phyloP scores from a whole-genome alignment of 2,329 filamentous ascomycete genomes.

The Stylonectria norvegica region DNA sequence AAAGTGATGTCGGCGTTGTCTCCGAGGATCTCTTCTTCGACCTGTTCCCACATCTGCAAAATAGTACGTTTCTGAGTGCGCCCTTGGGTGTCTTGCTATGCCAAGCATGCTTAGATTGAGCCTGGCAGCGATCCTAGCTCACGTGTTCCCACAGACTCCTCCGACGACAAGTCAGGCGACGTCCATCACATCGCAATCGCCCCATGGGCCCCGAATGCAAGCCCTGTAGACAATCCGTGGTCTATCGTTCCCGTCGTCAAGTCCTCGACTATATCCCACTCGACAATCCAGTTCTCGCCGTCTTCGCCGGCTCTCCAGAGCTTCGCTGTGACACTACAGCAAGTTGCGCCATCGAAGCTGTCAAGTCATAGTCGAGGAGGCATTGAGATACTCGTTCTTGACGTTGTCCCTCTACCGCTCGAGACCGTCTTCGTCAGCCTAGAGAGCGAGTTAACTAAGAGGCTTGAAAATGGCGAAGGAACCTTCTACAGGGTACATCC shows the following conservation, averaged over 20 bases:
- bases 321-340: slow-evolving; percentile 71
- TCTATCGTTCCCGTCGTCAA: slow-evolving; percentile 74
- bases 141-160: slow-evolving; percentile 22
- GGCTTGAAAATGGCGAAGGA: slow-evolving; percentile 77
- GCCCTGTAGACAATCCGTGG: slow-evolving; percentile 67
- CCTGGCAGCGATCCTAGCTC: no score
- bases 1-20: slow-evolving; percentile 79
- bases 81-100: no score
- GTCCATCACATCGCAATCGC: slow-evolving; percentile 67
- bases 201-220: slow-evolving; percentile 63
- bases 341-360: slow-evolving; percentile 71
- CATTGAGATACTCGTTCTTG: slow-evolving; percentile 79
- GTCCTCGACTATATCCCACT: slow-evolving; percentile 64
- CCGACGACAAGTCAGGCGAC: slow-evolving; percentile 35
- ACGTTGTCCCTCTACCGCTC: slow-evolving; percentile 74
- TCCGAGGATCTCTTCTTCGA: slow-evolving; percentile 83
- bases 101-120: no score
- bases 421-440: slow-evolving; percentile 85
- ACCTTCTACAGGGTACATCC: slow-evolving; percentile 71
- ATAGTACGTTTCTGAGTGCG: slow-evolving; percentile 42
- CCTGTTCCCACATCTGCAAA: slow-evolving; percentile 64
- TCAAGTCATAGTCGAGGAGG: slow-evolving; percentile 68
- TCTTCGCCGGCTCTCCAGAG: slow-evolving; percentile 71
- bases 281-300: slow-evolving; percentile 76
- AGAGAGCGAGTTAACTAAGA: slow-evolving; percentile 74